Evolutionary conservation across 306 rosid genomes (phyloP).

Genomic region (Styphnolobium japonicum): DNA sequence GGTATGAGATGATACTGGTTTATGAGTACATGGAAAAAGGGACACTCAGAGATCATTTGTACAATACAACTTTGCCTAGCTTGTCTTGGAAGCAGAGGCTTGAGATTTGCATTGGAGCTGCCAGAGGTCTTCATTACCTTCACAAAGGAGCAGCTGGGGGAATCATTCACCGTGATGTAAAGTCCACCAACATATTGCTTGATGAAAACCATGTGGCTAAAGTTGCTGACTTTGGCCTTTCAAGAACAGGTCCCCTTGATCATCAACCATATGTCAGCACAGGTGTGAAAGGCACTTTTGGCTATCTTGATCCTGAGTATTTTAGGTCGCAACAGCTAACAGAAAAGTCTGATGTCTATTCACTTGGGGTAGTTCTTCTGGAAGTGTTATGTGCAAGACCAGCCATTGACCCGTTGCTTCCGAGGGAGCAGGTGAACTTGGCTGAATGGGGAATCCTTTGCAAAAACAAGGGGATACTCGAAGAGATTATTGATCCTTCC

Average conservation of each 20-base stretch:
- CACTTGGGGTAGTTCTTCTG: slow-evolving; percentile 58
- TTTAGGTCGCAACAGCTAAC: slow-evolving; percentile 44
- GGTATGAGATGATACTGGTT: slow-evolving; percentile 52
- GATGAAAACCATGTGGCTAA: slow-evolving; percentile 51
- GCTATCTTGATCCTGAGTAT: slow-evolving; percentile 62
- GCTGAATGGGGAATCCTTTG: slow-evolving; percentile 55
- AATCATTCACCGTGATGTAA: slow-evolving; percentile 58
- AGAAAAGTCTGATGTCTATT: slow-evolving; percentile 62
- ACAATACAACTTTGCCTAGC: slow-evolving; percentile 17
- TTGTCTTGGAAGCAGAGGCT: slow-evolving; percentile 53
- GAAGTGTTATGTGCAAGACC: slow-evolving; percentile 59
- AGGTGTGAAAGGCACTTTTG: slow-evolving; percentile 52
- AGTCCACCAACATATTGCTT: slow-evolving; percentile 53
- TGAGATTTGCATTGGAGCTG: slow-evolving; percentile 57
- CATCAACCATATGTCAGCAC: slow-evolving; percentile 35
- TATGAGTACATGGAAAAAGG: slow-evolving; percentile 57
- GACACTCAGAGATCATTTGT: slow-evolving; percentile 47
- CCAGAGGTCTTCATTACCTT: slow-evolving; percentile 56
- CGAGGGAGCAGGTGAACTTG: slow-evolving; percentile 45
- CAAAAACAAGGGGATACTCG: slow-evolving; percentile 34
- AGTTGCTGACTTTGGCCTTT: slow-evolving; percentile 66
- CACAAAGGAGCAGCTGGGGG: slow-evolving; percentile 52
- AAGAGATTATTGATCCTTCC: slow-evolving; percentile 40
- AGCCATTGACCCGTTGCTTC: slow-evolving; percentile 31
- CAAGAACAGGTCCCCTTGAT: slow-evolving; percentile 49